Conservation (phyloP, 805 yeast species). For the Candida rishiriensis region DNA sequence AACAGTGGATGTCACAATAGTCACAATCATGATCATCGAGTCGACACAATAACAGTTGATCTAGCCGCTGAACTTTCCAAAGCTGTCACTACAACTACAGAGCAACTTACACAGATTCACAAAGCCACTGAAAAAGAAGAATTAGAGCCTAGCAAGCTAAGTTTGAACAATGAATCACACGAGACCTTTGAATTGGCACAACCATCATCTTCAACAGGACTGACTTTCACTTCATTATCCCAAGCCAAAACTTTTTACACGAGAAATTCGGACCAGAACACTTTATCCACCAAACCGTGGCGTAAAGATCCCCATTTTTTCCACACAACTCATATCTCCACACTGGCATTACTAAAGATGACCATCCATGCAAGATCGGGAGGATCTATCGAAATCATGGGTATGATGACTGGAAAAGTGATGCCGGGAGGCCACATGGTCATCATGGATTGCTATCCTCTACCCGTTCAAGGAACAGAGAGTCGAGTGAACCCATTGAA, state of each 20-base stretch:
- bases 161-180: background rate
- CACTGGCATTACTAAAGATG: conserved; percentile 73
- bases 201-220: background rate
- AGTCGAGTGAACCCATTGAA: conserved; percentile 91
- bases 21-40: no score
- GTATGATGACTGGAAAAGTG: conserved; percentile 82
- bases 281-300: conserved; percentile 45
- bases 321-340: conserved; percentile 57
- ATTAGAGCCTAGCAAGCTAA: background rate
- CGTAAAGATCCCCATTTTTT: conserved; percentile 54
- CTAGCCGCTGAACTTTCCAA: conserved; percentile 3
- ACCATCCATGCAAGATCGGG: conserved; percentile 76
- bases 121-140: background rate
- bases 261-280: conserved; percentile 9
- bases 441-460: conserved; percentile 75
- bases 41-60: conserved; percentile 1
- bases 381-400: conserved; percentile 90
- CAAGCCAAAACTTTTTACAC: conserved; percentile 10
- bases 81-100: conserved; percentile 1
- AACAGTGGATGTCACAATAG: no score
- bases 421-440: conserved; percentile 48
- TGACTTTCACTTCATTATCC: conserved; percentile 5
- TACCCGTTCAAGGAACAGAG: conserved; percentile 96
- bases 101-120: background rate
- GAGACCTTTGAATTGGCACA: background rate